Base-by-base conservation (phyloP, 331 rosid species). In the Malus hybrid region DNA sequence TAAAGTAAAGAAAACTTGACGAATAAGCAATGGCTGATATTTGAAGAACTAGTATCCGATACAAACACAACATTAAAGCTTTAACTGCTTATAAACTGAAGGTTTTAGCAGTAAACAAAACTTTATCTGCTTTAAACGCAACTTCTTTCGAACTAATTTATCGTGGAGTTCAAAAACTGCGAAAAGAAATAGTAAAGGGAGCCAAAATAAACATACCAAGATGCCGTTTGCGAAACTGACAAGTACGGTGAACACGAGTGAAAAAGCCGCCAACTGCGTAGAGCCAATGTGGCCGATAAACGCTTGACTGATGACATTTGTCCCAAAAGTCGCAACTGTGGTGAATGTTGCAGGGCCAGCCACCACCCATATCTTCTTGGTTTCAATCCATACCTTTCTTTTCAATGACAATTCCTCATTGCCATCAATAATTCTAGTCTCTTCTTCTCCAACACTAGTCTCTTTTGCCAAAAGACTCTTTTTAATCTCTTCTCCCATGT, bases 321-420 rank as follows among this genome's bases (percentile, higher is more conserved):
- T 80, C 6, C 93, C 93, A 72, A 84, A 88, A 0, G 88, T 83
- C 28, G 93, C 80, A 60, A 82, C 55, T 76, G 88, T 82, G 36
- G 84, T 76, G 80, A 84, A 73, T 18, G 86, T 86, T 46, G 93
- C 93, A 5, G 93, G 90, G 6, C 83, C 90, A 27, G 93, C 88
- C 11, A 88, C 90, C 32, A 73, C 59, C 93, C 88, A 86, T 73
- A 88, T 73, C 79, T 59, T 84, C 85, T 86, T 88, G 80, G 72
- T 84, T 69, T 88, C 93, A 34, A 20, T 64, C 68, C 68, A 64
- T 16, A 64, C 44, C 68, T 13, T 64, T 10, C 19, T 7, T 31
- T 24, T 64, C 22, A 64, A 44, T 29, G 68, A 20, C 68, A 64
- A 64, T 29, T 64, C n/a, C 44, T 64, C 68, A 3, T 31, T 44